Conservation (phyloP, 1,284 basidiomycete species). For the Austroboletus niveus region DNA sequence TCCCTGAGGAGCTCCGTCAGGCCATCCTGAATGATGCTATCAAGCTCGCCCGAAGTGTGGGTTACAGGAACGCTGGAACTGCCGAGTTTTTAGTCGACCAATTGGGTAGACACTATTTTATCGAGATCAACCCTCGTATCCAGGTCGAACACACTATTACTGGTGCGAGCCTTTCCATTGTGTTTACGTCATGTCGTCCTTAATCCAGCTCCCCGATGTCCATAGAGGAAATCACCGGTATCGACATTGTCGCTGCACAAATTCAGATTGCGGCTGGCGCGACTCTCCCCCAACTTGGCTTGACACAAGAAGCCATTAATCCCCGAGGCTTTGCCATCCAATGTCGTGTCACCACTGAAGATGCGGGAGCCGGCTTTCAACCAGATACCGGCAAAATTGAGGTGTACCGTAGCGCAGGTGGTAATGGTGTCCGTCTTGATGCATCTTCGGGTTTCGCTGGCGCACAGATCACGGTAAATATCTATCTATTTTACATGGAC, state of each 20-base stretch:
- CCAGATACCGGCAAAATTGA: slow-evolving; percentile 99
- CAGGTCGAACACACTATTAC: slow-evolving; percentile 99
- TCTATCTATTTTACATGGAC: background rate
- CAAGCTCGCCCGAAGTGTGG: slow-evolving; percentile 89
- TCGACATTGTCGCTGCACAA: slow-evolving; percentile 97
- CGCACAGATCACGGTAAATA: slow-evolving; percentile 92
- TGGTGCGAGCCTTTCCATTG: slow-evolving; percentile 46
- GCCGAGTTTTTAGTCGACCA: slow-evolving; percentile 97
- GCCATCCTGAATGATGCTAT: slow-evolving; percentile 91
- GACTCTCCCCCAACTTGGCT: slow-evolving; percentile 90
- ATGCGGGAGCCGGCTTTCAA: slow-evolving; percentile 88
- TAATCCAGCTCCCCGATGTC: slow-evolving; percentile 5
- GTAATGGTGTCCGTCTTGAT: slow-evolving; percentile 97
- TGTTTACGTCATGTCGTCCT: slow-evolving; percentile 1
- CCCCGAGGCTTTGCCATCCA: slow-evolving; percentile 98
- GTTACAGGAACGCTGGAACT: slow-evolving; percentile 96
- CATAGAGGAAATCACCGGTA: slow-evolving; percentile 95
- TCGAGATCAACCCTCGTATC: slow-evolving; percentile 98
- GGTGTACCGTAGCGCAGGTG: slow-evolving; percentile 97
- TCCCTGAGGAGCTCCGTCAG: slow-evolving; percentile 88
- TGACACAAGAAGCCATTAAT: slow-evolving; percentile 95
- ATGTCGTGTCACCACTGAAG: slow-evolving; percentile 99
- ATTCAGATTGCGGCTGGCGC: slow-evolving; percentile 99
- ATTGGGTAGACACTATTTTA: slow-evolving; percentile 95
- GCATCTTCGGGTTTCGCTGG: slow-evolving; percentile 98